Conservation (phyloP, 805 yeast species). For the Cyberlindnera bimundalis region DNA sequence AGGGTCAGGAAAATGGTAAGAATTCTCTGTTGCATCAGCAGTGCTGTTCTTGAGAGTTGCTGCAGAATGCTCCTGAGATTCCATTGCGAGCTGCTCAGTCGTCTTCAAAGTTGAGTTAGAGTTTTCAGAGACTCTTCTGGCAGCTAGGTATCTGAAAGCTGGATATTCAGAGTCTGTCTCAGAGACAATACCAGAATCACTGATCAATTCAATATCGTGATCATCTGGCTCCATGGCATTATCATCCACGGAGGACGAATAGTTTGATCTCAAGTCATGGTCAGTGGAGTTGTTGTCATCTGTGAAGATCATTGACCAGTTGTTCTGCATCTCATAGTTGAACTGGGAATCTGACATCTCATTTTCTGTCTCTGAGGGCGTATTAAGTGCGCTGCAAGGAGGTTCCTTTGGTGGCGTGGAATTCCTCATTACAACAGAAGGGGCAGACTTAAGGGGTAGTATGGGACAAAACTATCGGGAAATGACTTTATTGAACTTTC, state of each 20-base stretch:
- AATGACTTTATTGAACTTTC: too few species aligned
- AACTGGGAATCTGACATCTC: constrained; percentile 16
- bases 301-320: constrained; percentile 30
- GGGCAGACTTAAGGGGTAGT: too few species aligned
- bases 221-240: neutral
- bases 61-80: constrained; percentile 9
- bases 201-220: constrained; percentile 8
- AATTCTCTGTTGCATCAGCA: neutral
- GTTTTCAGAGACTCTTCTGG: neutral
- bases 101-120: constrained; percentile 8
- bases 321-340: constrained; percentile 22
- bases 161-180: constrained; percentile 22
- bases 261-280: constrained; percentile 24
- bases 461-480: too few species aligned
- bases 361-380: neutral
- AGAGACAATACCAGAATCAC: constrained; percentile 16
- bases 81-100: neutral
- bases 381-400: too few species aligned
- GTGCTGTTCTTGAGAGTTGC: constrained; percentile 4
- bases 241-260: constrained; percentile 19
- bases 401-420: neutral
- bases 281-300: constrained; percentile 30
- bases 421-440: too few species aligned
- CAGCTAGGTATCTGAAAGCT: constrained; percentile 4
- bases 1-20: constrained; percentile 10